Percentiles rank a stretch among this genome's conserved stretches.
Conservation (phyloP, 2,329 filamentous ascomycete genomes). For the Aureobasidium namibiae region DNA sequence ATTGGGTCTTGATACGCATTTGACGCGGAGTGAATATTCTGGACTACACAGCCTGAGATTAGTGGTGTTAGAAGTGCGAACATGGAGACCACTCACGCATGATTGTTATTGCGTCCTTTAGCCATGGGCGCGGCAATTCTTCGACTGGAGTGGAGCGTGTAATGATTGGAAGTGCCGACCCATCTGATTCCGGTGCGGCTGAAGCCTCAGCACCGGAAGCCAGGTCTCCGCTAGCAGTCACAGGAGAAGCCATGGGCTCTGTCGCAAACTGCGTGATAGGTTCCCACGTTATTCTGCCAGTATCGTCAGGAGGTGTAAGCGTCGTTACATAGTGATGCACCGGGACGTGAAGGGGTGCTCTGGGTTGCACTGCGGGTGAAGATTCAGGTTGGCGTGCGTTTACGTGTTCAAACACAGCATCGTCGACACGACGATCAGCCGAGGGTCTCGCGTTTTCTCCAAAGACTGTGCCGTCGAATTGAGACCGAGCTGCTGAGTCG, state of each 20-base stretch:
- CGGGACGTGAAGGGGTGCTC: slow-evolving; percentile 22
- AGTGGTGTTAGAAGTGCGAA: not conserved
- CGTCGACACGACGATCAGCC: slow-evolving; percentile 15
- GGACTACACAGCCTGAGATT: slow-evolving; percentile 22
- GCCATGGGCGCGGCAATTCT: slow-evolving; percentile 16
- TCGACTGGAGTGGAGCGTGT: not conserved
- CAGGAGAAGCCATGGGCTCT: slow-evolving; percentile 31
- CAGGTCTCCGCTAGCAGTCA: slow-evolving; percentile 26
- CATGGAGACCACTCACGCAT: slow-evolving; percentile 21
- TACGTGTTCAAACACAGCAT: slow-evolving; percentile 9
- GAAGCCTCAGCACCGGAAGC: slow-evolving; percentile 8
- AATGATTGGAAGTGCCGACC: slow-evolving; percentile 7
- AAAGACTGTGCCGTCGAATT: not conserved
- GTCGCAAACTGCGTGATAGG: slow-evolving; percentile 27
- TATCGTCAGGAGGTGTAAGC: slow-evolving; percentile 39
- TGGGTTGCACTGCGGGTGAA: not conserved
- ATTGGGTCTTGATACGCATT: slow-evolving; percentile 28
- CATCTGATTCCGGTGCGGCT: not conserved
- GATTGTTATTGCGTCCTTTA: slow-evolving; percentile 22
- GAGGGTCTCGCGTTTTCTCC: slow-evolving; percentile 8
- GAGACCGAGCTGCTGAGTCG: slow-evolving; percentile 1
- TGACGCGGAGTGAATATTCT: slow-evolving; percentile 27
- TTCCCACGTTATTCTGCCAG: slow-evolving; percentile 32
- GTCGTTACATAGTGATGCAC: slow-evolving; percentile 31
- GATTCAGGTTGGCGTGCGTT: not conserved